Base-by-base conservation (phyloP, 345 rosid genomes). In the Abelmoschus esculentus region DNA sequence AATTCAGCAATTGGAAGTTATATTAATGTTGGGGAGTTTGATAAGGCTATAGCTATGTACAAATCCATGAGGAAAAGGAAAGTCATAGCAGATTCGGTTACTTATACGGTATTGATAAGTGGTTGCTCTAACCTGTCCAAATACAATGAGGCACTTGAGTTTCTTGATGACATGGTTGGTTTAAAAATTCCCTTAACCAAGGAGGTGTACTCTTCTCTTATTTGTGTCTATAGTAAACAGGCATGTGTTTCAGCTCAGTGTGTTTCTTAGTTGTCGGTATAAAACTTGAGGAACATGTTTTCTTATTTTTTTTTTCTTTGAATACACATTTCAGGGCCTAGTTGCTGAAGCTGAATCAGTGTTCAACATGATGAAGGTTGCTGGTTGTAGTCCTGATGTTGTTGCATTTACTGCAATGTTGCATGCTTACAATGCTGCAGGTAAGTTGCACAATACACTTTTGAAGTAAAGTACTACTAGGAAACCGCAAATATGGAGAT, bases 1-100 rank as follows among this genome's bases (percentile, higher is more conserved):
- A 93, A 93, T 84, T 86, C 98, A 53, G 93, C 96, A 42, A 87
- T 90, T 70, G 91, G 91, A 71, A 87, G 96, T 84, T 90, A 81
- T 74, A 84, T 90, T 82, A 89, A 84, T 74, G 87, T 82, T n/a
- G 93, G 97, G 49, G 93, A 89, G 66, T 83, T 77, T 77, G 93
- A 89, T 62, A 93, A 84, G 79, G 96, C 92, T 52, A 14, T 74
- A 36, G 83, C 79, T 70, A 72, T 93, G 75, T 89, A 89, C 78
- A 80, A 75, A 77, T 76, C 84, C 73, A 93, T 93, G 98, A 86
- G 80, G 67, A 84, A 77, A 77, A 82, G 66, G 75, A 93, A 81
- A 72, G 89, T 90, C 67, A 80, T 31, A 34, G 84, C 86, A 22
- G 91, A 93, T 77, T 83, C 90, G 66, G 83, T 90, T 84, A 90